These are phyloP conservation scores for Debaryomyces tyrocola DNA, from an alignment of 805 yeast species.

Conservation along the genomic window DNA sequence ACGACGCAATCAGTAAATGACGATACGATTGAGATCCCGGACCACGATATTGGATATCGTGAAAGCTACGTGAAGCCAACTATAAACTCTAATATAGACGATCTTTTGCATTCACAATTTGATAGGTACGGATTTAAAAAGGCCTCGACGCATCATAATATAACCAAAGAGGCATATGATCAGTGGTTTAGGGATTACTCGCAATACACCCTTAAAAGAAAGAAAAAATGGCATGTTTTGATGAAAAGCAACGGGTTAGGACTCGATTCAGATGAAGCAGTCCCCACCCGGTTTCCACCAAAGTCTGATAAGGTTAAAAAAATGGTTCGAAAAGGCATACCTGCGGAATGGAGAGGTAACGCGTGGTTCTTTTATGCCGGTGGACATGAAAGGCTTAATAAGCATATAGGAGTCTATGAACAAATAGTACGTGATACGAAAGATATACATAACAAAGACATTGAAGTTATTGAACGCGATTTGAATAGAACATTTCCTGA, in stretches of 20 bases:
- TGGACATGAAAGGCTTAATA: slow-evolving; percentile 71
- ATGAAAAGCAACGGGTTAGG: slow-evolving; percentile 68
- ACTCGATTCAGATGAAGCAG: slow-evolving; percentile 29
- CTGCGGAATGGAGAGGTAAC: slow-evolving; percentile 95
- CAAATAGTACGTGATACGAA: slow-evolving; percentile 59
- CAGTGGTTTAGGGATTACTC: slow-evolving; percentile 75
- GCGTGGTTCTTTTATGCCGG: slow-evolving; percentile 96
- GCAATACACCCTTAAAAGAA: slow-evolving; percentile 60
- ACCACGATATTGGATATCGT: not conserved
- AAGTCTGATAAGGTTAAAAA: slow-evolving; percentile 76
- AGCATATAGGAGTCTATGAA: slow-evolving; percentile 74
- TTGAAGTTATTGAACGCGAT: slow-evolving; percentile 93
- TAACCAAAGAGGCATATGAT: slow-evolving; percentile 60
- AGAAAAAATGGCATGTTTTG: slow-evolving; percentile 72
- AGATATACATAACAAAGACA: slow-evolving; percentile 62
- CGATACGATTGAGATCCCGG: not conserved
- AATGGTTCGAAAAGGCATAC: slow-evolving; percentile 86
- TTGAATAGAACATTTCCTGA: slow-evolving; percentile 94
- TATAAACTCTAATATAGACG: slow-evolving; percentile 2
- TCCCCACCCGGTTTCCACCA: slow-evolving; percentile 72
- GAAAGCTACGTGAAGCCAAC: slow-evolving; percentile 4
- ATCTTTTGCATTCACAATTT: slow-evolving; percentile 19
- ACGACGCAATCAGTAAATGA: not conserved
- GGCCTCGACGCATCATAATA: slow-evolving; percentile 44
- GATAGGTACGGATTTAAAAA: slow-evolving; percentile 92